A percentile compares a stretch with the other conserved stretches of the same genome.
Evolutionary conservation across 345 rosid species (phyloP).

Genomic region (Anacardium occidentale): DNA sequence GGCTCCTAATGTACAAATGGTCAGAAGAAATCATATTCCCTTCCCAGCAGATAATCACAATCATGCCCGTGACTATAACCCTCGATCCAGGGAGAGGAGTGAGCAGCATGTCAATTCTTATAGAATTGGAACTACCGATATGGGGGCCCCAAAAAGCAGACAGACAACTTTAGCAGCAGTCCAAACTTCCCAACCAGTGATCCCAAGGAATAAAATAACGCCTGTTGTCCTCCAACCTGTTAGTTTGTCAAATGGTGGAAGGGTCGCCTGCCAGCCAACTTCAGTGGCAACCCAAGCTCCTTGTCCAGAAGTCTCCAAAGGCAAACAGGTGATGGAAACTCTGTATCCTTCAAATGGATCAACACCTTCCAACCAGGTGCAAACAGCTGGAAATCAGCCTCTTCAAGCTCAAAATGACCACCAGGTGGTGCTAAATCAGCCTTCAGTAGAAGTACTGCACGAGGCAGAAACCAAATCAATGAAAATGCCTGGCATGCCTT

Average conservation of each 20-base stretch:
- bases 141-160: constrained; percentile 28
- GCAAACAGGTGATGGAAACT: constrained; percentile 35
- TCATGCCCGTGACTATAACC: constrained; percentile 27
- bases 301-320: constrained; percentile 29
- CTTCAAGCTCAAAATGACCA: constrained; percentile 28
- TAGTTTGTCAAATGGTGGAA: constrained; percentile 41
- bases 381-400: constrained; percentile 27
- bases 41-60: constrained; percentile 39
- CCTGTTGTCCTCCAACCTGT: constrained; percentile 52
- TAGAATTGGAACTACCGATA: constrained; percentile 25
- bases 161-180: constrained; percentile 28
- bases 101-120: constrained; percentile 19
- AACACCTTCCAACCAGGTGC: constrained; percentile 20
- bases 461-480: constrained; percentile 31
- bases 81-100: constrained; percentile 25
- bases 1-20: constrained; percentile 75
- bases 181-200: constrained; percentile 35
- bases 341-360: constrained; percentile 31
- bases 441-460: constrained; percentile 9
- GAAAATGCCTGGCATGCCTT: constrained; percentile 37
- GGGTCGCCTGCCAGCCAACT: constrained; percentile 25
- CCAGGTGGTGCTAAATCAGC: constrained; percentile 25
- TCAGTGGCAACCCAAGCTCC: constrained; percentile 16
- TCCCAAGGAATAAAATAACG: constrained; percentile 42
- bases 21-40: constrained; percentile 57